Conservation (phyloP, 1,284 basidiomycete genomes). For the Hortiboletus rubellus region DNA sequence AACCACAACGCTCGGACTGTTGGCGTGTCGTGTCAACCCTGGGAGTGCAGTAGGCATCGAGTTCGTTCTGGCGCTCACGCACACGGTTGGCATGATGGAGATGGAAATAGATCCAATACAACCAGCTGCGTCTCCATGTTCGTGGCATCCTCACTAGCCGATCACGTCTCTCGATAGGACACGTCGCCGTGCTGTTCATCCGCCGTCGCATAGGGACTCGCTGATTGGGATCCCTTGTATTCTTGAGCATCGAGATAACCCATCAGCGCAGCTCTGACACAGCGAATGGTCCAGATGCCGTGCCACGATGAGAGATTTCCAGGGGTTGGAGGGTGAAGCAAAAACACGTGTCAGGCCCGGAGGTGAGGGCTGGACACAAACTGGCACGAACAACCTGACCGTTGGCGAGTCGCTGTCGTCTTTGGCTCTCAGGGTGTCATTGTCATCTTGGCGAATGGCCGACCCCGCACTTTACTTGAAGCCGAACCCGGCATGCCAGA, state of each 20-base stretch:
- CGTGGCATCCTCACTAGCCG: neutral
- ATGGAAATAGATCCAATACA: neutral
- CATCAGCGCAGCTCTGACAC: constrained; percentile 8
- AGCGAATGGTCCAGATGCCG: neutral
- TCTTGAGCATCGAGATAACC: neutral
- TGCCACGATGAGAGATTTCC: neutral
- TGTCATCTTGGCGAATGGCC: neutral
- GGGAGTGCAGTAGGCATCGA: neutral
- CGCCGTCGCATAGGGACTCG: neutral
- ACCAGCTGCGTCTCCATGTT: neutral
- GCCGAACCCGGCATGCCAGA: too few species aligned
- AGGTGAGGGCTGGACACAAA: neutral
- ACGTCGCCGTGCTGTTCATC: neutral
- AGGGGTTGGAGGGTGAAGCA: neutral
- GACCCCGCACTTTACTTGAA: neutral
- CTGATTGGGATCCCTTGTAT: neutral
- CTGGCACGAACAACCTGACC: neutral
- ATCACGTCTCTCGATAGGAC: neutral
- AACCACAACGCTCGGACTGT: neutral
- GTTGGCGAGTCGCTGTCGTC: too few species aligned
- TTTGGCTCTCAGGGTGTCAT: too few species aligned
- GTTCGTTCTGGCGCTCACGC: neutral
- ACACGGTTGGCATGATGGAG: neutral
- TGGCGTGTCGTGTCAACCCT: neutral
- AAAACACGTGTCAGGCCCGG: too few species aligned